These are phyloP conservation scores for Macroventuria anomochaeta DNA, from an alignment of 2,329 filamentous ascomycete genomes.

Conservation along the genomic window DNA sequence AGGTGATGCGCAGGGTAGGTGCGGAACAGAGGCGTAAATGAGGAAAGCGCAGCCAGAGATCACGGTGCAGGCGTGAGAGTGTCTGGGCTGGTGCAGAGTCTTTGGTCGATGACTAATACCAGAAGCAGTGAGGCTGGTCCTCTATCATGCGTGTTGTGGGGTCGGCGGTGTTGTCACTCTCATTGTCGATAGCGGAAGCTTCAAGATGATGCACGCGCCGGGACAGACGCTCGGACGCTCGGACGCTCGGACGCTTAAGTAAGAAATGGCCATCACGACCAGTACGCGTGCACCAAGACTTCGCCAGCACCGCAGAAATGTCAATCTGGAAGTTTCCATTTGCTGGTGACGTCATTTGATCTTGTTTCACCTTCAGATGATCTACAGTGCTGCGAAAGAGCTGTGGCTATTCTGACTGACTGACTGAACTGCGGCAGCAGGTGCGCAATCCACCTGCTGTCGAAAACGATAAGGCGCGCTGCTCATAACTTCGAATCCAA, in stretches of 20 bases:
- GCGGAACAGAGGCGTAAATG: conserved; percentile 6
- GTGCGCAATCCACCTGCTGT: too few species aligned
- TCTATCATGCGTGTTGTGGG: conserved; percentile 20
- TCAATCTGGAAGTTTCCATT: conserved; percentile 10
- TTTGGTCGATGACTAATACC: conserved; percentile 20
- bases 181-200: conserved; percentile 16
- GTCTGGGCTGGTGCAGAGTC: conserved; percentile 20
- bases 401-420: too few species aligned
- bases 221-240: conserved; percentile 18
- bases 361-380: too few species aligned
- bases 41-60: conserved; percentile 7
- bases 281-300: conserved; percentile 11
- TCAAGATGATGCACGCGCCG: conserved; percentile 18
- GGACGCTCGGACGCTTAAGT: conserved; percentile 20
- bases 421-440: too few species aligned
- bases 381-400: too few species aligned
- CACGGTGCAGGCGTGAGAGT: conserved; percentile 50
- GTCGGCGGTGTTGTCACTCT: conserved; percentile 25
- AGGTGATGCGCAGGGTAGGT: conserved; percentile 11
- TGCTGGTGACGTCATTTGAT: conserved; percentile 9
- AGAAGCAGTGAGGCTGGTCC: conserved; percentile 15
- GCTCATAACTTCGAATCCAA: too few species aligned
- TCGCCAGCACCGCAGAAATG: background rate
- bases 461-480: too few species aligned
- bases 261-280: conserved; percentile 16